A percentile compares a stretch with the other conserved stretches of the same genome.
These are phyloP conservation scores for Schizothecium vesticola DNA, from an alignment of 495 filamentous ascomycete genomes.

Conservation along the genomic window DNA sequence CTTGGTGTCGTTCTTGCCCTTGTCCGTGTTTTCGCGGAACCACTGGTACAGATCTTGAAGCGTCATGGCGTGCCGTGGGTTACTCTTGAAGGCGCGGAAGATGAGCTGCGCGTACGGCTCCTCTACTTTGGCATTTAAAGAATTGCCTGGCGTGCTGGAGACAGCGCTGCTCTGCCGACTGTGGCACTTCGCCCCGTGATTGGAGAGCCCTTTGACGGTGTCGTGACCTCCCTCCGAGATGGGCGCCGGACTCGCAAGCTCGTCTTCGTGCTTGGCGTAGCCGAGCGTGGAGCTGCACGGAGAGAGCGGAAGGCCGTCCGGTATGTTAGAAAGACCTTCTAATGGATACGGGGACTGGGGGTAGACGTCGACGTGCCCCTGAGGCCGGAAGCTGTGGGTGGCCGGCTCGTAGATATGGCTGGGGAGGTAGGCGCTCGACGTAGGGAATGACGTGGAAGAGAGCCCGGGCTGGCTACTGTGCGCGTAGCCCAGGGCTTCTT, in stretches of 20 bases:
- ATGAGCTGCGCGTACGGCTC: constrained; percentile 83
- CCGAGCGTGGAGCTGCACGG: not conserved
- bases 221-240: not conserved
- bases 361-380: not conserved
- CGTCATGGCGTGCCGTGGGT: constrained; percentile 60
- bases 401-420: constrained; percentile 3
- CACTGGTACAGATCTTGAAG: constrained; percentile 87
- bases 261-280: not conserved
- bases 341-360: not conserved
- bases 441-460: constrained; percentile 12
- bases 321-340: not conserved
- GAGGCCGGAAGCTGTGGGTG: not conserved
- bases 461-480: not conserved
- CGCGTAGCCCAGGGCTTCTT: not conserved
- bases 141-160: constrained; percentile 7
- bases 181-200: not conserved
- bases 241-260: constrained; percentile 8
- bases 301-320: not conserved
- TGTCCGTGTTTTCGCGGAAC: constrained; percentile 78
- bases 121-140: constrained; percentile 22
- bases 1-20: constrained; percentile 58
- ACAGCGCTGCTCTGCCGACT: constrained; percentile 4
- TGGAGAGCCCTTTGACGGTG: not conserved
- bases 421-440: constrained; percentile 3
- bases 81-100: constrained; percentile 63